Conservation (phyloP, 805 yeast species). For the Ogataea wickerhamii region DNA sequence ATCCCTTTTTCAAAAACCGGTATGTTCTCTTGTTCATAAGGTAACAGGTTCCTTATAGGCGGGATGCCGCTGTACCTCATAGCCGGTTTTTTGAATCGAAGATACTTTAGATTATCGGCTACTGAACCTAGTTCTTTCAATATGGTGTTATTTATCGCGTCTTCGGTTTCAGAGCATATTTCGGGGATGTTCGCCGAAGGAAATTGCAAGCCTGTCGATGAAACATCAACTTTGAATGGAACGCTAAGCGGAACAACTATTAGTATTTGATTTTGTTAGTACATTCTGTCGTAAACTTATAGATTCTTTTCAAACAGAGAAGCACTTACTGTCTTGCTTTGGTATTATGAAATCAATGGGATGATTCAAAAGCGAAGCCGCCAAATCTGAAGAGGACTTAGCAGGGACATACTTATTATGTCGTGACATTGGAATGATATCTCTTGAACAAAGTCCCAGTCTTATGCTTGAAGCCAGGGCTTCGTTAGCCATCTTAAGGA, state of each 20-base stretch:
- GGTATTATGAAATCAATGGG: slow-evolving; percentile 40
- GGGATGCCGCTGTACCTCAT: slow-evolving; percentile 7
- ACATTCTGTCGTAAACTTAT: no score
- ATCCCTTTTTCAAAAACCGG: slow-evolving; percentile 16
- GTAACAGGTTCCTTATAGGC: not conserved
- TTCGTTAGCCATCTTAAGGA: no score
- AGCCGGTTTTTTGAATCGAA: slow-evolving; percentile 36
- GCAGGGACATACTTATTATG: no score
- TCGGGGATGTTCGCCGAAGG: not conserved
- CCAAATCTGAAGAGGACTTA: no score
- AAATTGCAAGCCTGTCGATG: slow-evolving; percentile 5
- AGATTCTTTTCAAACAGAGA: not conserved
- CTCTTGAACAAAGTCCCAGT: no score
- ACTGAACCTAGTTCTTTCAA: slow-evolving; percentile 14
- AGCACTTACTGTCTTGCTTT: slow-evolving; percentile 35
- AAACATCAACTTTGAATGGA: slow-evolving; percentile 24
- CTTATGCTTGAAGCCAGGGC: no score
- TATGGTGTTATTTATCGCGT: slow-evolving; percentile 28
- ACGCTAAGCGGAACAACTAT: slow-evolving; percentile 25
- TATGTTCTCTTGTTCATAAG: not conserved
- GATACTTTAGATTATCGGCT: slow-evolving; percentile 18
- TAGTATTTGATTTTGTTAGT: slow-evolving; percentile 3
- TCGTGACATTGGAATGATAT: no score
- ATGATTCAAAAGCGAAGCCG: slow-evolving; percentile 22
- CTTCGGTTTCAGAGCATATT: slow-evolving; percentile 1